phyloP scores from a whole-genome alignment of 2,329 filamentous ascomycete species.

The Simplicillium sp. region DNA sequence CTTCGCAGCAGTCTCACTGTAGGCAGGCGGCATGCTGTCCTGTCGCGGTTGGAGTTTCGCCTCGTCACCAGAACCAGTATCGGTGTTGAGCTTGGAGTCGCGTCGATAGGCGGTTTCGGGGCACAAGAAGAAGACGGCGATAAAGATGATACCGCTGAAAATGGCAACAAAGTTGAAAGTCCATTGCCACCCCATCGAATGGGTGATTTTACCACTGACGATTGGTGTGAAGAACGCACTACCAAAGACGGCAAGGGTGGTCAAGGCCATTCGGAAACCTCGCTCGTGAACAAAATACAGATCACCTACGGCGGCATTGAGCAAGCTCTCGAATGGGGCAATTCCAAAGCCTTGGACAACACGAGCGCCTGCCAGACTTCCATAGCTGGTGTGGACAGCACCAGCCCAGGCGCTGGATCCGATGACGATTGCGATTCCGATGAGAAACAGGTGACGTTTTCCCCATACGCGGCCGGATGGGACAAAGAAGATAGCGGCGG shows the following conservation, averaged over 20 bases:
- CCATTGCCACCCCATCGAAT: slow-evolving; percentile 72
- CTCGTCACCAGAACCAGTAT: slow-evolving; percentile 38
- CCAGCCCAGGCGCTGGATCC: slow-evolving; percentile 72
- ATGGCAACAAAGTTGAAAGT: slow-evolving; percentile 84
- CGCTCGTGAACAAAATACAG: slow-evolving; percentile 81
- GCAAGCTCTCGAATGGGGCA: slow-evolving; percentile 81
- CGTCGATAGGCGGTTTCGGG: slow-evolving; percentile 77
- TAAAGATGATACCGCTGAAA: slow-evolving; percentile 62
- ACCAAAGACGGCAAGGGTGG: slow-evolving; percentile 48
- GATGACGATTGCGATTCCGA: slow-evolving; percentile 67
- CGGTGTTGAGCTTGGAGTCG: slow-evolving; percentile 58
- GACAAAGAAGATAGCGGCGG: slow-evolving; percentile 77
- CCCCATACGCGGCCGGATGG: slow-evolving; percentile 86
- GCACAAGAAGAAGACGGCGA: slow-evolving; percentile 66
- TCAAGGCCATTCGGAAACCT: slow-evolving; percentile 78
- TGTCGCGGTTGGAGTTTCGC: slow-evolving; percentile 4
- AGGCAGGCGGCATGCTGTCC: background rate
- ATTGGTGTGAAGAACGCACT: slow-evolving; percentile 66
- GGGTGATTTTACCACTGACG: slow-evolving; percentile 79
- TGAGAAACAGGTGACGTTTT: slow-evolving; percentile 77
- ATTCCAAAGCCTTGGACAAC: slow-evolving; percentile 80
- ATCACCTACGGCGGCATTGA: slow-evolving; percentile 84
- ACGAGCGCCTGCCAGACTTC: slow-evolving; percentile 65
- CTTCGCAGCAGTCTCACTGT: background rate
- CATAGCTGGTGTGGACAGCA: slow-evolving; percentile 56